These are phyloP conservation scores for Berberis vulgaris DNA, from an alignment of 164 flowering plant genomes.

Conservation along the genomic window DNA sequence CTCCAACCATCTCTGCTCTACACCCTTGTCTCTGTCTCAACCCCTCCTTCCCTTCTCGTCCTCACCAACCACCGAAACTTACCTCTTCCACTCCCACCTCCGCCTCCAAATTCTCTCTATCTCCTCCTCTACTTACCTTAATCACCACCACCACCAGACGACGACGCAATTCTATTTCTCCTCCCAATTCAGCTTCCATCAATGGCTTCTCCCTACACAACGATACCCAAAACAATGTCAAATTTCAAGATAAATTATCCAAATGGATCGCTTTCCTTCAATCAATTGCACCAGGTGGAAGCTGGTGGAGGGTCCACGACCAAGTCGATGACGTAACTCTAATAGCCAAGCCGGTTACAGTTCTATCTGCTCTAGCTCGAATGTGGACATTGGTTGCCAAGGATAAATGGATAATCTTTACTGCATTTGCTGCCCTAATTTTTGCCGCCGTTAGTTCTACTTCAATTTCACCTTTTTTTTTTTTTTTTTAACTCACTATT, in stretches of 20 bases:
- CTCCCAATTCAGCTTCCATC: conserved; percentile 27
- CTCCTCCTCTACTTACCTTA: not conserved
- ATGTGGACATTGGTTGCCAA: conserved; percentile 76
- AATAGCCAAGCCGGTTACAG: conserved; percentile 57
- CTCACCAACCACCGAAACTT: not conserved
- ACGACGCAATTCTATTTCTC: not conserved
- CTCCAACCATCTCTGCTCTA: no score
- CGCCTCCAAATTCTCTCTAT: conserved; percentile 5
- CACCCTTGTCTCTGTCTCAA: not conserved
- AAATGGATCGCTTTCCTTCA: conserved; percentile 25
- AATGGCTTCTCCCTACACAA: conserved; percentile 31
- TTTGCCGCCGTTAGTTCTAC: conserved; percentile 53
- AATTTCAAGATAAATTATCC: conserved; percentile 25
- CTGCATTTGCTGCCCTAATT: conserved; percentile 57
- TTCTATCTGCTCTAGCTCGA: conserved; percentile 48
- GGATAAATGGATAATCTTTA: conserved; percentile 69
- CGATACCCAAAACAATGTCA: conserved; percentile 11
- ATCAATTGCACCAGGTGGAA: conserved; percentile 67
- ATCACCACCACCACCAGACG: not conserved
- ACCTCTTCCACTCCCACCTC: not conserved
- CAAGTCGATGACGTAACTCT: conserved; percentile 22
- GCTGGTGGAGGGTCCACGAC: conserved; percentile 66
- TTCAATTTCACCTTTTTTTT: not conserved
- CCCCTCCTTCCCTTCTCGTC: not conserved
- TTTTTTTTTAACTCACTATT: not conserved